Evolutionary conservation across 306 rosid species (phyloP).

Genomic region (Casuarina cunninghamiana): DNA sequence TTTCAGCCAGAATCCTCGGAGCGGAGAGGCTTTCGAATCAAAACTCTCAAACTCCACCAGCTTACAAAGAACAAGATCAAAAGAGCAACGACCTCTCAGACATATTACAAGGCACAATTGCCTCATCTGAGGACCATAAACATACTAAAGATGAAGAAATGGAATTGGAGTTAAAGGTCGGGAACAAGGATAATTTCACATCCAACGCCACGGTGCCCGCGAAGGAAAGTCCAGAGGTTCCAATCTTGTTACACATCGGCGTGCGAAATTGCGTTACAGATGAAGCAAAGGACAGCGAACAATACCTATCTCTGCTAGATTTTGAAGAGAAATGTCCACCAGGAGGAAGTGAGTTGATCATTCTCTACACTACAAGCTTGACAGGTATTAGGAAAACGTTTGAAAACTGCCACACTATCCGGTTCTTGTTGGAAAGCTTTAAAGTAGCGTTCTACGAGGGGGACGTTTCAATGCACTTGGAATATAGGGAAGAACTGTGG

Average conservation of each 20-base stretch:
- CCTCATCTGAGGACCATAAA: slow-evolving; percentile 36
- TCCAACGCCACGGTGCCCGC: slow-evolving; percentile 28
- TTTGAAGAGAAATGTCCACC: slow-evolving; percentile 82
- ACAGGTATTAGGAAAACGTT: slow-evolving; percentile 82
- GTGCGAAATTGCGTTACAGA: slow-evolving; percentile 7
- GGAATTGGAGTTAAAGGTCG: slow-evolving; percentile 30
- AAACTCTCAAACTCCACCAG: slow-evolving; percentile 39
- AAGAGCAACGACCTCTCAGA: slow-evolving; percentile 34
- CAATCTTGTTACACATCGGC: not conserved
- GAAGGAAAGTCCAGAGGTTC: slow-evolving; percentile 16
- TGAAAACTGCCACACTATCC: slow-evolving; percentile 67
- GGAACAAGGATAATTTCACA: slow-evolving; percentile 27
- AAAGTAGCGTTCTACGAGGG: slow-evolving; percentile 63
- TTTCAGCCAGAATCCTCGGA: slow-evolving; percentile 51
- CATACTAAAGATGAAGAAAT: slow-evolving; percentile 43
- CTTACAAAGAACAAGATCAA: slow-evolving; percentile 39
- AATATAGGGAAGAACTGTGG: slow-evolving; percentile 85
- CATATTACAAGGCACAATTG: slow-evolving; percentile 27
- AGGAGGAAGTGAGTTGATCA: slow-evolving; percentile 56
- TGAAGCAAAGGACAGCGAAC: slow-evolving; percentile 24
- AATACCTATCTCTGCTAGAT: slow-evolving; percentile 46
- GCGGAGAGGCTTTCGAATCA: slow-evolving; percentile 38
- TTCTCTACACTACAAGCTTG: slow-evolving; percentile 87
- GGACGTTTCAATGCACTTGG: slow-evolving; percentile 80
- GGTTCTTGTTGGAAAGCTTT: slow-evolving; percentile 73